Evolutionary conservation across 169 alveolate species (phyloP), one percentile per base, ranked within the genome.

Genomic region (Eimeria nieschulzi): DNA sequence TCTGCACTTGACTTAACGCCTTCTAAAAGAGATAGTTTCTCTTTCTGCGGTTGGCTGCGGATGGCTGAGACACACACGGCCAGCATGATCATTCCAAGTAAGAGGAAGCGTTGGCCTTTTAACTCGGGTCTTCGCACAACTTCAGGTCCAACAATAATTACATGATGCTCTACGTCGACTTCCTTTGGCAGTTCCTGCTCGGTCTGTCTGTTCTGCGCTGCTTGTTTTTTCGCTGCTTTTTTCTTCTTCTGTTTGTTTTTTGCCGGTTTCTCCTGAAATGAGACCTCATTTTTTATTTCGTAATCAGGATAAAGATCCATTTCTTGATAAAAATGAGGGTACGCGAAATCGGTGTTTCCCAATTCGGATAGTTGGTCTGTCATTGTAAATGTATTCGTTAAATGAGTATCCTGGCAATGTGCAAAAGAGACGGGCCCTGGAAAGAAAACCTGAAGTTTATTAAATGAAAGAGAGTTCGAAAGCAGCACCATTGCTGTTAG

Each of bases 21-120:
- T 10, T 26, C 5, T 7, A 73, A 46, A 13, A 73, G 33, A 9
- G 63, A 21, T 21, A 59, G 13, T 7, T 39, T 10, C 26, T 39
- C 12, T 2, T 7, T 2, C 10, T 39, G 56, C 23, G 80, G 63
- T 6, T 33, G 8, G 61, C 63, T 73, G 83, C 51, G 19, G n/a
- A 73, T 39, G 7, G 83, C 83, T 5, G 63, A 33, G 56, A 73
- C 7, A 13, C 83, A 73, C 83, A 73, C 17, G 17, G 83, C 83
- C 61, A 73, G 26, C 83, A 73, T 33, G 2, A 39, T 12, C 25
- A 73, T 23, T 10, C 83, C 83, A 55, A 73, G 17, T 2, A 73
- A 33, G 19, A 73, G 33, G 10, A 73, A 33, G 10, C 63, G 61
- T 15, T 61, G 63, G 0, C 83, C 83, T 61, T 54, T 15, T 61